A percentile compares a stretch with the other conserved stretches of the same genome.
Conservation (phyloP, 495 filamentous ascomycete genomes). For the Parathielavia hyrcaniae region DNA sequence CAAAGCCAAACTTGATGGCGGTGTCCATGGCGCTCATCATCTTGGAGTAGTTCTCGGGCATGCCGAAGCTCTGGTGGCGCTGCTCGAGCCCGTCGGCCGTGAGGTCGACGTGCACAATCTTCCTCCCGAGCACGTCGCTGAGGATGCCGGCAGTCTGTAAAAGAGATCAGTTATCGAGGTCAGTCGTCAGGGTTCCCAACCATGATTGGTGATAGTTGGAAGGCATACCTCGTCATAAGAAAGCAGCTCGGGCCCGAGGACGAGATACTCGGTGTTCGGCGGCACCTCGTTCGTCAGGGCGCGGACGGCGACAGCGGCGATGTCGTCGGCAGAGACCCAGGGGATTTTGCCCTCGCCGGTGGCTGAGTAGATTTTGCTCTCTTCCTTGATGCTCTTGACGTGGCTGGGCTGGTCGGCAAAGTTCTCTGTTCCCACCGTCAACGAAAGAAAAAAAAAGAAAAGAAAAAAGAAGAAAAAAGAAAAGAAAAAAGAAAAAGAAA, state of each 20-base stretch:
- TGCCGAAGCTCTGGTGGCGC: slow-evolving; percentile 23
- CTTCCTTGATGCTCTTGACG: slow-evolving; percentile 33
- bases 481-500: slow-evolving; percentile 17
- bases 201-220: neutral
- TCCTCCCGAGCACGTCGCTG: slow-evolving; percentile 33
- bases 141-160: slow-evolving; percentile 41
- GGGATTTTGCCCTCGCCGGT: slow-evolving; percentile 41
- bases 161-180: neutral
- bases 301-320: slow-evolving; percentile 42
- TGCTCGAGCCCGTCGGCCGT: slow-evolving; percentile 28
- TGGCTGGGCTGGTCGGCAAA: slow-evolving; percentile 30
- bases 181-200: neutral
- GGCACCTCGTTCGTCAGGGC: slow-evolving; percentile 37
- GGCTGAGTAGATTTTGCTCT: slow-evolving; percentile 42
- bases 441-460: neutral
- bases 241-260: slow-evolving; percentile 45
- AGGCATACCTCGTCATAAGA: slow-evolving; percentile 42
- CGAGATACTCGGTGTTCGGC: slow-evolving; percentile 40
- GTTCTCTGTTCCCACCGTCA: slow-evolving; percentile 25
- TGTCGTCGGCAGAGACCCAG: slow-evolving; percentile 44
- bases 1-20: slow-evolving; percentile 31
- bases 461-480: neutral
- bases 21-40: slow-evolving; percentile 37
- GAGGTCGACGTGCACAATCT: slow-evolving; percentile 44
- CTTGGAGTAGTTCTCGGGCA: slow-evolving; percentile 33